These are phyloP conservation scores for Neofusicoccum umdonicola DNA, from an alignment of 2,329 filamentous ascomycete genomes.

Conservation along the genomic window DNA sequence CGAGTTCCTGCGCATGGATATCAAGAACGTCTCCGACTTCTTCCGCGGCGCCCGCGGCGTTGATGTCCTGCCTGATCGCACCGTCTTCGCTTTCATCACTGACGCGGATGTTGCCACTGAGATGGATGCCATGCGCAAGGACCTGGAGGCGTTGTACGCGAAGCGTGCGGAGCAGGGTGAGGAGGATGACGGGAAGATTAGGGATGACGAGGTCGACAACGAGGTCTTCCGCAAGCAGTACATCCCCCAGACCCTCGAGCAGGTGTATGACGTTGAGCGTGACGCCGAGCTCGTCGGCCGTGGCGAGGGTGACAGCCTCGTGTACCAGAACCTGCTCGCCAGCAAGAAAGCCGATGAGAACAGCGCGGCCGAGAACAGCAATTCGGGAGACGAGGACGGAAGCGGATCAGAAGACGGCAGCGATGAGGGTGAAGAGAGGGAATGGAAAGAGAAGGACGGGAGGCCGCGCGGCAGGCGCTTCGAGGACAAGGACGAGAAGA, in stretches of 20 bases:
- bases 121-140: slow-evolving; percentile 58
- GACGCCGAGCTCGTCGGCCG: slow-evolving; percentile 75
- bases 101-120: slow-evolving; percentile 59
- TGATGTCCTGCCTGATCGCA: slow-evolving; percentile 72
- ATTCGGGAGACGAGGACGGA: slow-evolving; percentile 29
- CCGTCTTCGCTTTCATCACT: slow-evolving; percentile 82
- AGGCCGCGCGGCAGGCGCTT: slow-evolving; percentile 53
- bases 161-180: slow-evolving; percentile 53
- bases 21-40: slow-evolving; percentile 94
- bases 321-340: slow-evolving; percentile 83
- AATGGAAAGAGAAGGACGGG: slow-evolving; percentile 33
- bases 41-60: slow-evolving; percentile 78
- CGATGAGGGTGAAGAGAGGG: not conserved
- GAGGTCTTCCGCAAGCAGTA: slow-evolving; percentile 95
- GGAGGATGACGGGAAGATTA: slow-evolving; percentile 39
- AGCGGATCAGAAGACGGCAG: slow-evolving; percentile 24
- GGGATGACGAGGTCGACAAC: slow-evolving; percentile 71
- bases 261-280: slow-evolving; percentile 94
- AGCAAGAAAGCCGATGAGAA: slow-evolving; percentile 43
- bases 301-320: slow-evolving; percentile 71
- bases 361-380: slow-evolving; percentile 43
- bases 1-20: slow-evolving; percentile 96
- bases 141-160: slow-evolving; percentile 67
- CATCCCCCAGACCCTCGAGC: slow-evolving; percentile 91
- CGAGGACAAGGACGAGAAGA: slow-evolving; percentile 88